A percentile compares a stretch with the other conserved stretches of the same genome.
Evolutionary conservation across 495 filamentous ascomycete genomes (phyloP).

Genomic region (Tuber microsphaerosporum): DNA sequence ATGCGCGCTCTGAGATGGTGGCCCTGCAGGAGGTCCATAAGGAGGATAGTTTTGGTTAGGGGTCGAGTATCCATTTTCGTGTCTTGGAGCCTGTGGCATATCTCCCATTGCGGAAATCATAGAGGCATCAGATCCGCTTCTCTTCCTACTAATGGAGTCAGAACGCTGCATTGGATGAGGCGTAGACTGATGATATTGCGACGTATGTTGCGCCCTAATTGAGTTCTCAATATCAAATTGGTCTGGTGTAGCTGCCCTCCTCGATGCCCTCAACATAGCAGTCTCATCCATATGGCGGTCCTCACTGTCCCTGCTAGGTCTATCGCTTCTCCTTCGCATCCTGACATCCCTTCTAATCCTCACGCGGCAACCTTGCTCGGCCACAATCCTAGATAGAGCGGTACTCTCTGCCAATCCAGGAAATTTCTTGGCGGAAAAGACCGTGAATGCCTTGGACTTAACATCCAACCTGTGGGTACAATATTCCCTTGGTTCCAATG

Average conservation of each 20-base stretch:
- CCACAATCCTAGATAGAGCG: constrained; percentile 75
- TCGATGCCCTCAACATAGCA: constrained; percentile 34
- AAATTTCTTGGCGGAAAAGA: constrained; percentile 98
- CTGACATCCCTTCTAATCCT: constrained; percentile 93
- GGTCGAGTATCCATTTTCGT: constrained; percentile 33
- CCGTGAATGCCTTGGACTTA: constrained; percentile 76
- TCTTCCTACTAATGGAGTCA: constrained; percentile 34
- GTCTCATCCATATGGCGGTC: constrained; percentile 39
- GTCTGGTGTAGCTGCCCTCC: constrained; percentile 31
- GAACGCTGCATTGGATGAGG: constrained; percentile 39
- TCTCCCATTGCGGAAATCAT: constrained; percentile 26
- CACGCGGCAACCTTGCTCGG: constrained; percentile 95
- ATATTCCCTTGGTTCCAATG: constrained; percentile 40
- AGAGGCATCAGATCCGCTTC: constrained; percentile 40
- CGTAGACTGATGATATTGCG: constrained; percentile 35
- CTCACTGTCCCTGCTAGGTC: constrained; percentile 38
- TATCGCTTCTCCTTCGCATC: constrained; percentile 62
- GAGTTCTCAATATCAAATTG: constrained; percentile 36
- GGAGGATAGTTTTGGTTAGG: constrained; percentile 34
- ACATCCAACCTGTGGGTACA: constrained; percentile 70
- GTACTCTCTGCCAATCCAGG: constrained; percentile 91
- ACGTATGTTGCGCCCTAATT: constrained; percentile 28
- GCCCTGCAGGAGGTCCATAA: constrained; percentile 32
- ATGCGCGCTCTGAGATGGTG: constrained; percentile 27
- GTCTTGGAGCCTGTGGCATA: constrained; percentile 19